Percentiles rank a stretch among this genome's conserved stretches.
Evolutionary conservation across 2,329 filamentous ascomycete species (phyloP).

Genomic region (Aciculosporium take): DNA sequence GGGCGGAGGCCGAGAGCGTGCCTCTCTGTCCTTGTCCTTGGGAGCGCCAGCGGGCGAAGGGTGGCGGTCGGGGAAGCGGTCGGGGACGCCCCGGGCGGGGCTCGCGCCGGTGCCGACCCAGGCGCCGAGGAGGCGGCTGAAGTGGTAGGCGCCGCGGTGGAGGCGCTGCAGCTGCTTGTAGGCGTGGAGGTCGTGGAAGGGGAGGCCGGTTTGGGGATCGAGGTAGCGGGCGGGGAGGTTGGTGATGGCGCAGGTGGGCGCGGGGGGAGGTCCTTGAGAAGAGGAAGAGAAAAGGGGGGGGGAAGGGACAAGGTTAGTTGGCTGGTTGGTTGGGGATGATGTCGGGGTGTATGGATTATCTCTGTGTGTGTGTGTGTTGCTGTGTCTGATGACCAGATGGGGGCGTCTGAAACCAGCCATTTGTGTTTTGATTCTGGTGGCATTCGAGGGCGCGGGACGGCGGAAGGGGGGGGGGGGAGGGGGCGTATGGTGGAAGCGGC

Average conservation of each 20-base stretch:
- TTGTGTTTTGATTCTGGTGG: no score
- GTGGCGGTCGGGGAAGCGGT: constrained; percentile 46
- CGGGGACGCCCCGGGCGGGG: constrained; percentile 65
- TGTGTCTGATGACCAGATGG: background rate
- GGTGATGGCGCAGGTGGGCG: constrained; percentile 64
- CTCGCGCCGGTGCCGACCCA: constrained; percentile 59
- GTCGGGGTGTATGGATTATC: no score
- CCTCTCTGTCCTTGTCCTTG: constrained; percentile 5
- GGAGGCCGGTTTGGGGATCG: constrained; percentile 71
- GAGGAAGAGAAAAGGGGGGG: no score
- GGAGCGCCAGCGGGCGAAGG: constrained; percentile 1
- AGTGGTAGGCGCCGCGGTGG: constrained; percentile 59
- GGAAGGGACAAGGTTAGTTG: no score
- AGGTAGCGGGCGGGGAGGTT: constrained; percentile 67
- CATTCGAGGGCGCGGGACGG: no score
- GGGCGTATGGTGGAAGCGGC: no score
- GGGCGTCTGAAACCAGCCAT: no score
- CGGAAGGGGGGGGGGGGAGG: no score
- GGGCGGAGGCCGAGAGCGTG: background rate
- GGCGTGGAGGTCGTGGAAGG: constrained; percentile 65
- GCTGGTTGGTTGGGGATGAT: no score
- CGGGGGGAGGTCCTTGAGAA: constrained; percentile 34
- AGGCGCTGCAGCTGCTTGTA: constrained; percentile 72
- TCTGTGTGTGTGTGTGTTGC: no score
- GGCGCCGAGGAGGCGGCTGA: constrained; percentile 66